phyloP scores from a whole-genome alignment of 148 eudicot species.

The Nepenthes mirabilis region DNA sequence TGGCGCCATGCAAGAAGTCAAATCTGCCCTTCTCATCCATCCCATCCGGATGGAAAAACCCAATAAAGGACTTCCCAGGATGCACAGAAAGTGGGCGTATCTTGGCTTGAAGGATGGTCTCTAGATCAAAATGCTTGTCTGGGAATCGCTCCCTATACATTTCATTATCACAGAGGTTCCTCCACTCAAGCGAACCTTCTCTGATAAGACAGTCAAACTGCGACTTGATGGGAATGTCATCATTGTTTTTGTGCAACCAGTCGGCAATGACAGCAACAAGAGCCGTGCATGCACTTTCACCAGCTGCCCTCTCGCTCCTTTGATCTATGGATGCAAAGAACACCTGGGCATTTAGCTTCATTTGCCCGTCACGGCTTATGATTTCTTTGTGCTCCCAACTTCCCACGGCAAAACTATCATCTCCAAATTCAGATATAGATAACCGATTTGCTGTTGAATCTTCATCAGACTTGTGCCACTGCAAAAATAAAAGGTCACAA shows the following conservation, averaged over 20 bases:
- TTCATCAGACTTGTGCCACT: constrained; percentile 61
- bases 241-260: constrained; percentile 63
- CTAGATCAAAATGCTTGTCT: constrained; percentile 91
- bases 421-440: constrained; percentile 77
- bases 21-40: constrained; percentile 51
- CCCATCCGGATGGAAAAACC: constrained; percentile 78
- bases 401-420: constrained; percentile 85
- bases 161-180: constrained; percentile 71
- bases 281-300: constrained; percentile 95
- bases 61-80: constrained; percentile 64
- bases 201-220: constrained; percentile 76
- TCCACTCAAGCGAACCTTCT: constrained; percentile 87
- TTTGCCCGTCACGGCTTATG: constrained; percentile 69
- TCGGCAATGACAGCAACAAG: constrained; percentile 92
- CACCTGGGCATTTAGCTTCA: constrained; percentile 70
- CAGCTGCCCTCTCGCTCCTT: constrained; percentile 85
- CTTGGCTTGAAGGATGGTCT: constrained; percentile 71
- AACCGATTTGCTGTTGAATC: constrained; percentile 37
- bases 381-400: constrained; percentile 84
- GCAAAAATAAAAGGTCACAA: constrained; percentile 17
- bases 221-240: constrained; percentile 72
- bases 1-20: constrained; percentile 75
- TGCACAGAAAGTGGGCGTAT: constrained; percentile 64
- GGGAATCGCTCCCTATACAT: constrained; percentile 55
- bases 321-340: constrained; percentile 96